These are phyloP conservation scores for Skeletonema potamos DNA, from an alignment of 108 stramenopile genomes.

Conservation along the genomic window DNA sequence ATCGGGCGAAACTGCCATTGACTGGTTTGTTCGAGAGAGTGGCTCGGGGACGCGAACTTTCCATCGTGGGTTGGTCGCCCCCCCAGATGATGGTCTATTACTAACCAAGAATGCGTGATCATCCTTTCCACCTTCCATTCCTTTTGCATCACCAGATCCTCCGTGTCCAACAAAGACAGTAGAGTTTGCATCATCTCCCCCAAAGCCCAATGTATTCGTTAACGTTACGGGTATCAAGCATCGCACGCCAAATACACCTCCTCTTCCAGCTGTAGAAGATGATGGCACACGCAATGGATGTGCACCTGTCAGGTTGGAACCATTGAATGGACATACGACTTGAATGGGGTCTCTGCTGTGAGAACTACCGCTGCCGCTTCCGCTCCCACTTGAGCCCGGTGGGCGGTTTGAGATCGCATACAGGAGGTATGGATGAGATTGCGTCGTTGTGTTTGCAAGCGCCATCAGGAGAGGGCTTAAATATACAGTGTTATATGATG, in stretches of 20 bases:
- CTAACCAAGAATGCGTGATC: slow-evolving; percentile 35
- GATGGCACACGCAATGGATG: slow-evolving; percentile 16
- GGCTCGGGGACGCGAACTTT: slow-evolving; percentile 72
- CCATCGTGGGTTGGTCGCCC: slow-evolving; percentile 48
- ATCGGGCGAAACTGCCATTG: slow-evolving; percentile 59
- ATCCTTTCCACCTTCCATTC: slow-evolving; percentile 13
- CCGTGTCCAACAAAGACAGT: slow-evolving; percentile 35
- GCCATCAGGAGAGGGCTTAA: not conserved
- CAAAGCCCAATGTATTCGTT: slow-evolving; percentile 3
- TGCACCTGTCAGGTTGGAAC: slow-evolving; percentile 26
- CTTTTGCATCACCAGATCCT: slow-evolving; percentile 4
- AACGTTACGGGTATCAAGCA: slow-evolving; percentile 26
- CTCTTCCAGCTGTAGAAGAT: not conserved
- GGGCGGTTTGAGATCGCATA: slow-evolving; percentile 28
- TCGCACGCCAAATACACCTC: slow-evolving; percentile 19
- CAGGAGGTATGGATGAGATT: slow-evolving; percentile 23
- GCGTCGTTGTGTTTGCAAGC: not conserved
- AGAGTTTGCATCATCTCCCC: slow-evolving; percentile 16
- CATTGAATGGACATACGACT: slow-evolving; percentile 42
- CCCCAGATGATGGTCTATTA: slow-evolving; percentile 5
- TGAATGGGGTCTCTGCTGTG: slow-evolving; percentile 36
- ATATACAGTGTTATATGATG: too few species aligned
- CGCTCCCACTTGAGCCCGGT: slow-evolving; percentile 12
- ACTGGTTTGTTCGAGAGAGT: slow-evolving; percentile 43
- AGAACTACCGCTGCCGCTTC: slow-evolving; percentile 5